A percentile compares a stretch with the other conserved stretches of the same genome.
Evolutionary conservation across 371 early-diverging fungal genomes (phyloP).

Genomic region (Syncephalis fuscata): DNA sequence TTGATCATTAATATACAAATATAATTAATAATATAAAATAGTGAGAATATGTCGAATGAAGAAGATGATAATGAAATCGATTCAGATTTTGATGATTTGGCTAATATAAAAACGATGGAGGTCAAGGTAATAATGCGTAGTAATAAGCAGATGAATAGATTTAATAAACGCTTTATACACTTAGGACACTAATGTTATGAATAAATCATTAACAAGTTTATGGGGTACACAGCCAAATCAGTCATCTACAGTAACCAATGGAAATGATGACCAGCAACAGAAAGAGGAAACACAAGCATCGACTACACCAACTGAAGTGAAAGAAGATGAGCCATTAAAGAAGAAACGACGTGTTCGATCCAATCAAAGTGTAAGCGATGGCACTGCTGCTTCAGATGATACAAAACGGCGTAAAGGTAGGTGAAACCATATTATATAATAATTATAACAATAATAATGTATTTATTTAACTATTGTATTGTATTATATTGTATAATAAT

Average conservation of each 20-base stretch:
- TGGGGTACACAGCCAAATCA: constrained; percentile 27
- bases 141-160: neutral
- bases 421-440: constrained; percentile 1
- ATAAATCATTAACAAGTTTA: constrained; percentile 44
- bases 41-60: neutral
- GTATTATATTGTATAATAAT: constrained; percentile 7
- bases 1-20: too few relatives aligned
- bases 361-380: too few relatives aligned
- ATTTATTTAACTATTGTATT: too few relatives aligned
- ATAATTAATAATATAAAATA: too few relatives aligned
- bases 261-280: constrained; percentile 10
- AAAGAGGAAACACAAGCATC: constrained; percentile 8
- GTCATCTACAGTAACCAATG: constrained; percentile 5
- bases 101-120: constrained; percentile 3
- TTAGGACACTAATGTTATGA: constrained; percentile 49
- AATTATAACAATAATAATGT: constrained; percentile 10
- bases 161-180: constrained; percentile 1
- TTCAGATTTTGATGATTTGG: constrained; percentile 2
- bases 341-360: constrained; percentile 10
- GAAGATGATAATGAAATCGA: constrained; percentile 1
- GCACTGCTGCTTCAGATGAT: constrained; percentile 5
- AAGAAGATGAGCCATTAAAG: constrained; percentile 7
- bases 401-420: constrained; percentile 24
- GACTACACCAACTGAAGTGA: constrained; percentile 5
- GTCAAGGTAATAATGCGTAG: constrained; percentile 2